Conservation (phyloP, 2,329 filamentous ascomycete species). For the Trichoderma sp. region DNA sequence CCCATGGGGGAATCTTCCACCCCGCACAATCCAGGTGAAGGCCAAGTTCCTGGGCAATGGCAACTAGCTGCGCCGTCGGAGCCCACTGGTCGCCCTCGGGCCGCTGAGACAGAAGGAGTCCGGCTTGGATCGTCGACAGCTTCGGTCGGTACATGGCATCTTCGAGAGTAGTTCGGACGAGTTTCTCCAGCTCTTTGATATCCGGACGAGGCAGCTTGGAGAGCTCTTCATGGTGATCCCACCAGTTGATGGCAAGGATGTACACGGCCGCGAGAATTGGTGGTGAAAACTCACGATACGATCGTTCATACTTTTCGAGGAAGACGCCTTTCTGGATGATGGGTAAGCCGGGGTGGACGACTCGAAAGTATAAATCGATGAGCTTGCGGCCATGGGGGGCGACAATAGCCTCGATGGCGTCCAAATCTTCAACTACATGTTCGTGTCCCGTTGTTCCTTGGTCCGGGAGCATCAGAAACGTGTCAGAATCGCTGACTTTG, state of each 20-base stretch:
- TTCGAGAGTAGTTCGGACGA: constrained; percentile 71
- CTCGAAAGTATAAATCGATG: constrained; percentile 78
- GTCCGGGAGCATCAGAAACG: constrained; percentile 79
- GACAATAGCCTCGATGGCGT: constrained; percentile 74
- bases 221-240: constrained; percentile 71
- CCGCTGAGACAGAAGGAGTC: constrained; percentile 71
- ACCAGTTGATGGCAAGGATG: constrained; percentile 85
- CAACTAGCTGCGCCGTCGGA: constrained; percentile 82
- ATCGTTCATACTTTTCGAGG: constrained; percentile 73
- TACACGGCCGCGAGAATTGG: constrained; percentile 79
- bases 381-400: constrained; percentile 74
- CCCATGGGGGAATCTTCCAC: constrained; percentile 89
- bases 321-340: constrained; percentile 82
- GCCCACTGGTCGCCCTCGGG: constrained; percentile 81
- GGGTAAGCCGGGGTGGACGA: constrained; percentile 79
- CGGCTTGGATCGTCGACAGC: constrained; percentile 76
- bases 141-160: constrained; percentile 82
- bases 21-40: constrained; percentile 82
- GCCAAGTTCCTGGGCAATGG: constrained; percentile 83
- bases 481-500: constrained; percentile 75
- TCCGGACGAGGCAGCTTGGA: constrained; percentile 68
- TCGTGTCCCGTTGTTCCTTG: constrained; percentile 70
- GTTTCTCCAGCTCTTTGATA: constrained; percentile 69
- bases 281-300: constrained; percentile 73
- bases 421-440: constrained; percentile 67